Evolutionary conservation across 768 basidiomycete species (phyloP).

Genomic region (Leucocoprinus birnbaumii): DNA sequence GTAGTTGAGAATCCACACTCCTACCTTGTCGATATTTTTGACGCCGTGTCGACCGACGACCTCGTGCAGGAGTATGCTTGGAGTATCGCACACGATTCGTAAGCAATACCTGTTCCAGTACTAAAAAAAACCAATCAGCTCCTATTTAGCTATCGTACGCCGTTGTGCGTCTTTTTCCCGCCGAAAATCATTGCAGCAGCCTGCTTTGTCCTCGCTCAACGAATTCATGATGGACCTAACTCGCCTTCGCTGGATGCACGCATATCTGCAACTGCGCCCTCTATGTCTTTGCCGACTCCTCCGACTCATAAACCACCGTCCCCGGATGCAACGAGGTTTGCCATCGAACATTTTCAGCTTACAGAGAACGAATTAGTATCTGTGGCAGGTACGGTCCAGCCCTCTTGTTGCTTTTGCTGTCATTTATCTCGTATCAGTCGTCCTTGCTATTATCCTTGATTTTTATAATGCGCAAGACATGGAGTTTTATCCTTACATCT

Average conservation of each 20-base stretch:
- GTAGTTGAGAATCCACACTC: conserved; percentile 75
- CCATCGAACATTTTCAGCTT: conserved; percentile 65
- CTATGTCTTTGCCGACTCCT: conserved; percentile 77
- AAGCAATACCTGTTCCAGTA: conserved; percentile 22
- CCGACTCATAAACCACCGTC: conserved; percentile 74
- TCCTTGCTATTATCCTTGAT: conserved; percentile 63
- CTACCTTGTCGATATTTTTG: conserved; percentile 71
- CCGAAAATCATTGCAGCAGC: conserved; percentile 73
- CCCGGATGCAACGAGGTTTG: conserved; percentile 66
- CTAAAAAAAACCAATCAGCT: not conserved
- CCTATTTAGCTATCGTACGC: conserved; percentile 66
- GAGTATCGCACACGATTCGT: conserved; percentile 91
- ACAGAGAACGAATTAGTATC: conserved; percentile 52
- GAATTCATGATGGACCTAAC: conserved; percentile 68
- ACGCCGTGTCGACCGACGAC: conserved; percentile 42
- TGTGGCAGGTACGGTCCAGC: conserved; percentile 51
- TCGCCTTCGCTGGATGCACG: conserved; percentile 73
- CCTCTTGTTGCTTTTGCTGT: conserved; percentile 5
- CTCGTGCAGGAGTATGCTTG: conserved; percentile 73
- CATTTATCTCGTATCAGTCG: conserved; percentile 37
- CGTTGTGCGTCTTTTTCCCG: conserved; percentile 68
- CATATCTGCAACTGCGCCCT: conserved; percentile 67
- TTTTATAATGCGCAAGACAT: conserved; percentile 69
- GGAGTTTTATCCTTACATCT: conserved; percentile 42
- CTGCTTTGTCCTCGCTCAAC: conserved; percentile 76